A percentile compares a stretch with the other conserved stretches of the same genome.
These are phyloP conservation scores for Amorphotheca resinae DNA, from an alignment of 495 filamentous ascomycete species.

Conservation along the genomic window DNA sequence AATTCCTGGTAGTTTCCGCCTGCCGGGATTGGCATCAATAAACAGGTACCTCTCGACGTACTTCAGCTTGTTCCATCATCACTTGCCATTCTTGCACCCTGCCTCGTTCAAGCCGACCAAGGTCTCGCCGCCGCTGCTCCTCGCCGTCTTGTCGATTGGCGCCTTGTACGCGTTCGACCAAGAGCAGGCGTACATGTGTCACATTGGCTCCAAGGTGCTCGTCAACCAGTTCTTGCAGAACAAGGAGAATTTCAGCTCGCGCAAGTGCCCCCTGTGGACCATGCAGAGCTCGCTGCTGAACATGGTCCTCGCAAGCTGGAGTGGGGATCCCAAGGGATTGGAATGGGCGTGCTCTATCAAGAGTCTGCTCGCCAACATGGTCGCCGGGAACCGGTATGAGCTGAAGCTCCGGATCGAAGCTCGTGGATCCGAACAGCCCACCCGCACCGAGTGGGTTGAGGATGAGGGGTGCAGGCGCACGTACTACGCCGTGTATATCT, in stretches of 20 bases:
- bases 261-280: conserved; percentile 93
- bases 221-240: conserved; percentile 95
- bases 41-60: conserved; percentile 91
- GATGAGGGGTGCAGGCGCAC: conserved; percentile 94
- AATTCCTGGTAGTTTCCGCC: conserved; percentile 80
- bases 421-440: conserved; percentile 64
- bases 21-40: conserved; percentile 61
- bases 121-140: conserved; percentile 66
- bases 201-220: conserved; percentile 92
- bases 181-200: conserved; percentile 89
- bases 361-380: conserved; percentile 95
- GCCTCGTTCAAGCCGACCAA: conserved; percentile 75
- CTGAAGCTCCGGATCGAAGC: conserved; percentile 82
- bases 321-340: conserved; percentile 90
- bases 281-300: conserved; percentile 95
- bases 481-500: conserved; percentile 97
- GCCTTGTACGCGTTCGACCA: conserved; percentile 95
- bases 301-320: conserved; percentile 99
- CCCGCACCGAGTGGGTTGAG: conserved; percentile 86
- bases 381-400: conserved; percentile 93
- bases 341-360: conserved; percentile 99
- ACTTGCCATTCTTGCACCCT: conserved; percentile 91
- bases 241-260: conserved; percentile 97
- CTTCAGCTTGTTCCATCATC: conserved; percentile 94
- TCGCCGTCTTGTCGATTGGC: conserved; percentile 90